Evolutionary conservation across 202 grass and related monocot species (phyloP), one percentile per base, ranked within the genome.

Genomic region (Alloteropsis angusta): DNA sequence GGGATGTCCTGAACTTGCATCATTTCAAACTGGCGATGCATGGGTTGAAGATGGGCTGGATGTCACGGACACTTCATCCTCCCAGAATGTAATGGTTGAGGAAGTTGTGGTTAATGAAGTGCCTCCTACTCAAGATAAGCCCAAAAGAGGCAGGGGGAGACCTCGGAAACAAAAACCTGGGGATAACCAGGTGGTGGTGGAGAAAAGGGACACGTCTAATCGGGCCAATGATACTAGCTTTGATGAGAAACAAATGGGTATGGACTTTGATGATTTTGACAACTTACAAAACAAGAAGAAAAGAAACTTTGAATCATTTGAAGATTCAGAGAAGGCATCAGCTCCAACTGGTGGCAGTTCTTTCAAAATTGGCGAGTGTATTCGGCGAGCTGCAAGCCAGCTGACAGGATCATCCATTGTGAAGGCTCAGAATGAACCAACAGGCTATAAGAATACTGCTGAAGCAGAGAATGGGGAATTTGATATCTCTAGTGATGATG

Each of bases 341-440:
- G 71, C 87, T 36, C 34, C 84, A 76, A 48, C 80, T 82, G 36
- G 87, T 83, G 86, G 85, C 81, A 72, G 80, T 78, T 94, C 91
- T 81, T 98, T 98, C 83, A 98, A 98, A 81, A 85, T 98, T 64
- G 95, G 95, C 45, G 95, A 92, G 61, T 98, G 87, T 70, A 95
- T 98, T 80, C 86, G 92, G 65, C 88, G 96, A 78, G 92, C 87
- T 46, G 96, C 96, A 81, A 95, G 72, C 82, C 91, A 92, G 79
- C 90, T 95, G 68, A 95, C 92, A 63, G 94, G 87, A 78, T 74
- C 85, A 34, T 83, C 86, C 28, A 83, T 68, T 82, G 86, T 72
- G 58, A 88, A 85, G 79, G 81, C 42, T 84, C 87, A 71, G 35
- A 88, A 80, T 88, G 86, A 83, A 71, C 39, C 58, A 30, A 68